Percentiles rank a stretch among this genome's conserved stretches.
phyloP scores from a whole-genome alignment of 2,329 filamentous ascomycete genomes.

The Microsporum ferrugineum region DNA sequence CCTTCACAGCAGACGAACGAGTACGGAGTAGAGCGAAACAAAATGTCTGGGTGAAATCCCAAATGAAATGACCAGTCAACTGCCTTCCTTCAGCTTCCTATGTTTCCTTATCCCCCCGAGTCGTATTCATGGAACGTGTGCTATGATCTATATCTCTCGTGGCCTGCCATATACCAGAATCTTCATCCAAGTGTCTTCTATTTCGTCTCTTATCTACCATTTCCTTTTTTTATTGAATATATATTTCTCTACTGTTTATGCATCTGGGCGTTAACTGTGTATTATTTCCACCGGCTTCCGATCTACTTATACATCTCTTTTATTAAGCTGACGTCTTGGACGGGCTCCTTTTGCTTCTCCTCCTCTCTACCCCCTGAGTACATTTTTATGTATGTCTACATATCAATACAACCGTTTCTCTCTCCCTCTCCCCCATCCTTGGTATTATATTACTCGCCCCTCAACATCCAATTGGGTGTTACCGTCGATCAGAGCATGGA shows the following conservation, averaged over 20 bases:
- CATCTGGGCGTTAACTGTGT: neutral
- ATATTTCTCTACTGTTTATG: neutral
- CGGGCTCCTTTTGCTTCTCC: neutral
- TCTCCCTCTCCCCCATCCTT: neutral
- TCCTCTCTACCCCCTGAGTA: neutral
- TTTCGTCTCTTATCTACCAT: neutral
- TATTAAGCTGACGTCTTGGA: neutral
- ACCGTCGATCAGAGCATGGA: neutral
- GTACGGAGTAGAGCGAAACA: neutral
- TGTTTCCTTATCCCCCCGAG: neutral
- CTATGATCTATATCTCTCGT: neutral
- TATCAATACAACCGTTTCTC: neutral
- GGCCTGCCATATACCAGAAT: neutral
- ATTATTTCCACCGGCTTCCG: conserved; percentile 1
- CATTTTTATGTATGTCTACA: neutral
- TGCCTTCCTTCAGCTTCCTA: neutral
- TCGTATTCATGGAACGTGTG: neutral
- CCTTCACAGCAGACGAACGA: neutral
- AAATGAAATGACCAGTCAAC: neutral
- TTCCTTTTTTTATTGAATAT: neutral
- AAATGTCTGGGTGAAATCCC: neutral
- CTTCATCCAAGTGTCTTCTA: neutral
- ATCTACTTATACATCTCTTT: neutral
- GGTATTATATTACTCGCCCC: neutral
- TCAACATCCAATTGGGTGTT: neutral